Percentiles rank a stretch among this genome's conserved stretches.
Evolutionary conservation across 176 grass and related monocot genomes (phyloP).

Genomic region (Paspalum vaginatum): DNA sequence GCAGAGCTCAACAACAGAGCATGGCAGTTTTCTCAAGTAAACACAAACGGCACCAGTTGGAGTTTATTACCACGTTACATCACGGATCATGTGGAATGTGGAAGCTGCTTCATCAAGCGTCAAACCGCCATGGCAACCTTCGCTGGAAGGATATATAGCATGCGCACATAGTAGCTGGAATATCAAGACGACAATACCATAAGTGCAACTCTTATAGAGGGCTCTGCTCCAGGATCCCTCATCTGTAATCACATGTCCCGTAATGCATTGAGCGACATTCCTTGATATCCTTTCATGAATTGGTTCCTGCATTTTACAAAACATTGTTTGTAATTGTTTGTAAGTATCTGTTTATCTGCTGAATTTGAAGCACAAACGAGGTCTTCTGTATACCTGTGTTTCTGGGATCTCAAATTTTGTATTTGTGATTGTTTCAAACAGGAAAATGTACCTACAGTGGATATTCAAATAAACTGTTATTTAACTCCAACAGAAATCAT

Average conservation of each 20-base stretch:
- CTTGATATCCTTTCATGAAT: slow-evolving; percentile 87
- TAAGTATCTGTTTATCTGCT: slow-evolving; percentile 18
- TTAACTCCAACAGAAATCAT: neutral
- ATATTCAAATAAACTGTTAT: slow-evolving; percentile 30
- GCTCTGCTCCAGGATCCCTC: neutral
- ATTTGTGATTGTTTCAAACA: slow-evolving; percentile 87
- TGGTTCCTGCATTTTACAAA: slow-evolving; percentile 61
- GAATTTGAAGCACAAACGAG: slow-evolving; percentile 20
- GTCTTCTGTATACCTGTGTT: slow-evolving; percentile 48
- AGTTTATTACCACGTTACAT: slow-evolving; percentile 16
- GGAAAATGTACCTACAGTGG: slow-evolving; percentile 76
- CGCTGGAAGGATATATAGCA: slow-evolving; percentile 9
- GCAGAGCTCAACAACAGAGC: neutral
- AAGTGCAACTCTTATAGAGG: slow-evolving; percentile 13
- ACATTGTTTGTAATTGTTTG: slow-evolving; percentile 28
- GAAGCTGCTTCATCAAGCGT: neutral
- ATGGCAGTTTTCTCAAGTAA: slow-evolving; percentile 17
- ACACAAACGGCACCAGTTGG: neutral
- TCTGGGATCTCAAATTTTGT: slow-evolving; percentile 74
- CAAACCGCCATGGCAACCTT: neutral
- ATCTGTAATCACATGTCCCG: slow-evolving; percentile 47
- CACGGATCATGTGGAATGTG: neutral
- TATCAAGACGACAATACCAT: neutral
- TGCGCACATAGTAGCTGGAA: neutral
- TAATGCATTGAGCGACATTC: slow-evolving; percentile 65